Percentiles rank a stretch among this genome's conserved stretches.
These are phyloP conservation scores for Arachis stenosperma DNA, from an alignment of 306 rosid genomes.

Conservation along the genomic window DNA sequence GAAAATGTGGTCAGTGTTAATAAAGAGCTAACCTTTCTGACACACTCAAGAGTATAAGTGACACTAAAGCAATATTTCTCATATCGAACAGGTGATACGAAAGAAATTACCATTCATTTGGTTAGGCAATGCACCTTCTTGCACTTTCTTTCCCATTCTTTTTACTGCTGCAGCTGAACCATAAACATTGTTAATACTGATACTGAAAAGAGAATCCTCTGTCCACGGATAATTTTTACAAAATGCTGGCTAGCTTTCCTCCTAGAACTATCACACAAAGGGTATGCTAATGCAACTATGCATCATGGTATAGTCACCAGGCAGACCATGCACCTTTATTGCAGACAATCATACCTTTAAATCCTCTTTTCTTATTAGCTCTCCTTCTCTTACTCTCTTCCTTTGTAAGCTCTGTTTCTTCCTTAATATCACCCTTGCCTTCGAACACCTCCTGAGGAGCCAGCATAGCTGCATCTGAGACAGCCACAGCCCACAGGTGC, in stretches of 20 bases:
- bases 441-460: constrained; percentile 96
- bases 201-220: constrained; percentile 6
- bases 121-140: constrained; percentile 29
- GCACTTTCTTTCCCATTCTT: constrained; percentile 52
- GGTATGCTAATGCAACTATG: constrained; percentile 13
- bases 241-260: constrained; percentile 36
- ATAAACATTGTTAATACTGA: constrained; percentile 31
- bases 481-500: constrained; percentile 71
- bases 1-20: not conserved
- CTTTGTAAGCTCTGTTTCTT: constrained; percentile 84
- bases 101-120: constrained; percentile 52
- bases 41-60: constrained; percentile 7
- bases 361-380: constrained; percentile 85
- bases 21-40: not conserved
- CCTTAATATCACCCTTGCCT: constrained; percentile 94
- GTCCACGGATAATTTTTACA: not conserved
- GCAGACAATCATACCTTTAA: constrained; percentile 59
- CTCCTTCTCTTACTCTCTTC: constrained; percentile 91
- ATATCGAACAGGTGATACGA: not conserved
- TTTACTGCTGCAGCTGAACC: constrained; percentile 65
- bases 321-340: constrained; percentile 2
- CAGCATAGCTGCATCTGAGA: constrained; percentile 98
- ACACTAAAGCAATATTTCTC: not conserved
- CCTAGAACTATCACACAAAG: not conserved
- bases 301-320: constrained; percentile 27